Evolutionary conservation across 1,284 basidiomycete species (phyloP).

Genomic region (Rhodofomes roseus): DNA sequence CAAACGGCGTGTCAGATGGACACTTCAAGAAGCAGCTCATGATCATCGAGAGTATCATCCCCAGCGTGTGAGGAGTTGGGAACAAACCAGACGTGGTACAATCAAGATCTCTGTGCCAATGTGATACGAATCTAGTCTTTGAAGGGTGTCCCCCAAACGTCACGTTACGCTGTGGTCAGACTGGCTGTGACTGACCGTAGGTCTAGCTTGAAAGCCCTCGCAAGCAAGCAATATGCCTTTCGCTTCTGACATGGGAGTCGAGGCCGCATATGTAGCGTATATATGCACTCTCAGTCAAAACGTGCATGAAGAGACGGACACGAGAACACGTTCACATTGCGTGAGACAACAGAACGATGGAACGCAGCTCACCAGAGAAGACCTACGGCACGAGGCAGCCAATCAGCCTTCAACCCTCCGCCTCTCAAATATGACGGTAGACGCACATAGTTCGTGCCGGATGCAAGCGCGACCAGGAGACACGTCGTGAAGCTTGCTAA

Average conservation of each 20-base stretch:
- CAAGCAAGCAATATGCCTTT: no score
- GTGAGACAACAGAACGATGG: neutral
- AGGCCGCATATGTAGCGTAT: neutral
- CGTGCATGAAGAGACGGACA: neutral
- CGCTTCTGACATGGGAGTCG: no score
- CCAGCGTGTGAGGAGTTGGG: neutral
- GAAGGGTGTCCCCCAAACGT: no score
- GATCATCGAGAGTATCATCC: neutral
- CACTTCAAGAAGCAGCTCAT: neutral
- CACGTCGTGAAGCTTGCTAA: constrained; percentile 49
- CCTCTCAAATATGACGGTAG: neutral
- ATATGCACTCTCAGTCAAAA: neutral
- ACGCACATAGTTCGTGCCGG: constrained; percentile 72
- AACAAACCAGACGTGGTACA: no score
- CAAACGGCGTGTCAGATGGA: neutral
- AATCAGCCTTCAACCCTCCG: neutral
- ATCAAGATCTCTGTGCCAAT: no score
- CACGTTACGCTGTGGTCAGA: no score
- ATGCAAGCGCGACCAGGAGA: constrained; percentile 53
- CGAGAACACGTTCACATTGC: neutral
- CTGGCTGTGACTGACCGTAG: no score
- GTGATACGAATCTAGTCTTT: no score
- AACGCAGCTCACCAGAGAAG: constrained; percentile 39
- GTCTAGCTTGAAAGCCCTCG: no score
- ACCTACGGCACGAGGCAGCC: constrained; percentile 27